Base-by-base conservation (phyloP, 257 asterid species). In the Solanum piurae region DNA sequence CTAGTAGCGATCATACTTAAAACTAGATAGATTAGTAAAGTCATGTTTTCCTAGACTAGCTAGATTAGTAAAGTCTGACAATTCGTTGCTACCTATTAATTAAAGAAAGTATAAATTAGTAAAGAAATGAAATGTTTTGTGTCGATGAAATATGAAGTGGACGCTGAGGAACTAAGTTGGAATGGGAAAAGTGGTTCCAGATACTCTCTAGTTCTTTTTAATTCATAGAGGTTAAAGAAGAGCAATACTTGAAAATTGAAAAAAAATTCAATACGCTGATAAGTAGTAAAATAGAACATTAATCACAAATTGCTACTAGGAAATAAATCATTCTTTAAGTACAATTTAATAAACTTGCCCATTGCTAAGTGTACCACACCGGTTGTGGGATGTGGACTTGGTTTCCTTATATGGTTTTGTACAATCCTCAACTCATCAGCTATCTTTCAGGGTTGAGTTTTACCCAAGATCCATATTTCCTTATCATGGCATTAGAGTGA, bases 1-100 rank as follows among this genome's bases (percentile, higher is more conserved):
- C 4, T 64, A 64, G 77, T 71, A 31, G 77, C 40, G 8, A 44
- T 7, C 42, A 38, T 38, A 38, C 42, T 38, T 38, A 38, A 38
- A 38, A 38, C 62, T 58, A 58, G 27, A 11, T 58, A 20, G 27
- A 58, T 44, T 73, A 13, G 85, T 86, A 34, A 76, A 42, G 49
- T 42, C 49, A 42, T 11, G 49, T 42, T 42, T 42, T 42, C 49
- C 5, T 9, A 42, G 49, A 10, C 49, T 42, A 42, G 49, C 49
- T 42, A 42, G 13, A 42, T 42, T 42, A 42, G 13, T 42, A 11
- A 42, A 82, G 42, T 94, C 93, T 84, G 91, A 89, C 89, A 93
- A 93, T 44, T 88, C 90, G 89, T 93, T 93, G 42, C 94, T 68
- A 66, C 92, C 98, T 92, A 34, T 36, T 34, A 75, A 86, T 62